phyloP scores from a whole-genome alignment of 805 yeast species.

The Barnettozyma californica region DNA sequence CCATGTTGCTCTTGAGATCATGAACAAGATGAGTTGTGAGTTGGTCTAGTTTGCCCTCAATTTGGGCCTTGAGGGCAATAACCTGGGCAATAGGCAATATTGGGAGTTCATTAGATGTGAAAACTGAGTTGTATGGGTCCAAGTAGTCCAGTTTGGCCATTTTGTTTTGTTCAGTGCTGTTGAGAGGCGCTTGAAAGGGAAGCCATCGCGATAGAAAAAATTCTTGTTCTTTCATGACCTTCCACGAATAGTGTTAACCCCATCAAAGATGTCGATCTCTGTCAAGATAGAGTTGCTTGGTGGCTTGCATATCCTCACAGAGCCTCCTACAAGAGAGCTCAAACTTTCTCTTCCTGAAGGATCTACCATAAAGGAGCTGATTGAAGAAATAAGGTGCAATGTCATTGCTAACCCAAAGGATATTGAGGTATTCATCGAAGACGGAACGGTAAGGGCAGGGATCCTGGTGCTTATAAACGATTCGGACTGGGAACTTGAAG shows the following conservation, averaged over 20 bases:
- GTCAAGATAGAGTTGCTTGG: conserved; percentile 36
- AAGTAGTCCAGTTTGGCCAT: not conserved
- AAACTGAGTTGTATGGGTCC: conserved; percentile 2
- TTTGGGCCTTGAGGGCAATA: not conserved
- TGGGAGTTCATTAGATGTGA: not conserved
- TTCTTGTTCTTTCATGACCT: not conserved
- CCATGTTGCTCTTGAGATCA: conserved; percentile 39
- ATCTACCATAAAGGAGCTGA: conserved; percentile 41
- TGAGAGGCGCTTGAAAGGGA: not conserved
- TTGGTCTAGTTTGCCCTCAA: conserved; percentile 1
- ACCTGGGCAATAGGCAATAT: not conserved
- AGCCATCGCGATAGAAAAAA: not conserved
- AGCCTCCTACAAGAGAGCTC: conserved; percentile 52
- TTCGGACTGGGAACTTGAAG: conserved; percentile 95
- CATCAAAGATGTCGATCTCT: not conserved
- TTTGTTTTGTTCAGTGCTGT: not conserved
- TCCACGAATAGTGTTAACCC: not conserved
- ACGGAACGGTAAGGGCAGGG: conserved; percentile 84
- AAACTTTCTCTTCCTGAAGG: conserved; percentile 40
- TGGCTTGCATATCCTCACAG: conserved; percentile 67
- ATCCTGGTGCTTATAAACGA: conserved; percentile 87
- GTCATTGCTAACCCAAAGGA: conserved; percentile 59
- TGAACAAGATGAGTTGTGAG: not conserved
- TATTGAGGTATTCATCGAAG: conserved; percentile 71
- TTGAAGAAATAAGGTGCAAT: conserved; percentile 46